Base-by-base conservation (phyloP, 768 basidiomycete genomes). In the Cyathus striatus region DNA sequence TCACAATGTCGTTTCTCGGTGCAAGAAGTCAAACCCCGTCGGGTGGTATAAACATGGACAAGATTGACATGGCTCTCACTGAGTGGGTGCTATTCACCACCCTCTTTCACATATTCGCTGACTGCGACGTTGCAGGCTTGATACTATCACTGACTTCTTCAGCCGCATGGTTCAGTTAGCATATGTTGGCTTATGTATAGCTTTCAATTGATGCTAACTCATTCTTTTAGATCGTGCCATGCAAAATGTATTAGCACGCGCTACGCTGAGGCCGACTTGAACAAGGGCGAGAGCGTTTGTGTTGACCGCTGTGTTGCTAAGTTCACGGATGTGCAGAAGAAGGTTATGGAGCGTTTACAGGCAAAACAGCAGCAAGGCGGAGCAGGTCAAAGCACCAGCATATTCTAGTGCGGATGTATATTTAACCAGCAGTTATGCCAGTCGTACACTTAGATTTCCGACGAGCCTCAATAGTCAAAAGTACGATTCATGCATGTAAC, bases 271-370 rank as follows among this genome's bases (percentile, higher is more conserved):
- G 78, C 78, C 16, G 94, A 96, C 53, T 75, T 99, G 57, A 93
- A 89, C 77, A 99, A 99, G 75, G 95, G 94, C 49, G 95, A 99
- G 69, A 88, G 85, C 50, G 94, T 97, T 42, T 99, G 95, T 75
- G 86, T 98, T 54, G 95, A 99, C 70, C 73, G 95, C 62, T 98
- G 95, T 61, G 94, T 95, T 14, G 81, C 89, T 48, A 98, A 98
- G 66, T 98, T 92, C 73, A 90, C 88, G 64, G 88, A 90, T 50
- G 92, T 93, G 49, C 94, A 97, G 76, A 93, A 95, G 70, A 92
- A 92, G 67, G 90, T 99, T 40, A 93, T 94, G 41, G 93, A 97
- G 69, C 86, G 91, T 65, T 73, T 99, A 65, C 90, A 94, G 65
- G 35, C 35, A 7, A 18, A 18, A 18, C n/a, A n/a, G n/a, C 9